These are phyloP conservation scores for Echites panduratus DNA, from an alignment of 257 asterid species.

Conservation along the genomic window DNA sequence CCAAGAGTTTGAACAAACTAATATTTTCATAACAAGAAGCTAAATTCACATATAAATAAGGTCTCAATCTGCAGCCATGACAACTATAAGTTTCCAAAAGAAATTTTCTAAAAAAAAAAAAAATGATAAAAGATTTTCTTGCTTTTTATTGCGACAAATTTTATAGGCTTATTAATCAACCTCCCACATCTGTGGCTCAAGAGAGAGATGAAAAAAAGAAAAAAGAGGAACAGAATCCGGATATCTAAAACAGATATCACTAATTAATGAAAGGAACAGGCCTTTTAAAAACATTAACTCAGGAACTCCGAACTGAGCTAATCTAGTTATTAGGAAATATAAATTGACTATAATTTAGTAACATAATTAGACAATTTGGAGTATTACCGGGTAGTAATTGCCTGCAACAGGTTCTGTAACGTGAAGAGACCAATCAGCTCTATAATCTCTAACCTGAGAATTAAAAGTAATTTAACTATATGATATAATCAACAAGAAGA, in stretches of 20 bases:
- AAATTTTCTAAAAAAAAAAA: too few relatives aligned
- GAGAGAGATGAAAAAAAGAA: too few relatives aligned
- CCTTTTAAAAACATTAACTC: background rate
- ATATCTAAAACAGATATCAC: background rate
- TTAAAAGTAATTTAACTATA: background rate
- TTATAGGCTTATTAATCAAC: too few relatives aligned
- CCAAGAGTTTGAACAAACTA: too few relatives aligned
- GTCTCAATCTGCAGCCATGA: too few relatives aligned
- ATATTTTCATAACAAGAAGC: too few relatives aligned
- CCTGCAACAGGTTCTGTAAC: constrained; percentile 93
- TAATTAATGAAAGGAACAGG: background rate
- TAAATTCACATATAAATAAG: too few relatives aligned
- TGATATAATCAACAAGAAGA: background rate
- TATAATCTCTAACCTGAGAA: constrained; percentile 69
- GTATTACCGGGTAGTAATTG: constrained; percentile 78
- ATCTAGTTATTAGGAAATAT: too few relatives aligned
- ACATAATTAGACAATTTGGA: background rate
- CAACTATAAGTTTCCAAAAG: too few relatives aligned
- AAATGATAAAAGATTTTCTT: too few relatives aligned
- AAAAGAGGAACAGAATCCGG: background rate
- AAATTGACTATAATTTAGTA: too few relatives aligned
- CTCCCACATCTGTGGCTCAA: background rate
- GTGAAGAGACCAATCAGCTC: constrained; percentile 73
- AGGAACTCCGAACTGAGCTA: background rate
- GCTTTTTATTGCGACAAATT: too few relatives aligned